A percentile compares a stretch with the other conserved stretches of the same genome.
Evolutionary conservation across 768 basidiomycete genomes (phyloP).

Genomic region (Mrakia gelida): DNA sequence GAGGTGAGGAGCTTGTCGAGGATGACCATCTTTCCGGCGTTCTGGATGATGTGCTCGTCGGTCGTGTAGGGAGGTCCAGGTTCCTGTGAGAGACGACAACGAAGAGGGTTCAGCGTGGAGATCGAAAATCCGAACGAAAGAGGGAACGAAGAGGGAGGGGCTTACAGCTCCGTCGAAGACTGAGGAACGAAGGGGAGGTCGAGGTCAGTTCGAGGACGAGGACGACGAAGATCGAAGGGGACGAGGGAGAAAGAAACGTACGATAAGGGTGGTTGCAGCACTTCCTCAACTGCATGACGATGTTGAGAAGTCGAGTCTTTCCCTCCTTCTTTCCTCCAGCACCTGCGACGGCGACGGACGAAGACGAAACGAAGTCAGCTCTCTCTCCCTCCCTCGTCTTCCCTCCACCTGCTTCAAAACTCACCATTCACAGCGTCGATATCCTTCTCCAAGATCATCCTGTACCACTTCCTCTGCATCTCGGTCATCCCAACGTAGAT

Average conservation of each 20-base stretch:
- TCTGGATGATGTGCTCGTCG: constrained; percentile 90
- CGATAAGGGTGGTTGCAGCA: constrained; percentile 48
- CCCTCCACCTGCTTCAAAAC: constrained; percentile 34
- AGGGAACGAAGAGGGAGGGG: too few relatives aligned
- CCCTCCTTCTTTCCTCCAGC: constrained; percentile 96
- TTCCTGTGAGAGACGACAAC: constrained; percentile 48
- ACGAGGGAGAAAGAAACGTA: constrained; percentile 35
- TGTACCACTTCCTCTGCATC: constrained; percentile 98
- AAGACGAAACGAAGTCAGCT: background rate
- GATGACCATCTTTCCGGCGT: constrained; percentile 95
- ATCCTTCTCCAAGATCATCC: constrained; percentile 86
- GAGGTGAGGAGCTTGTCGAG: constrained; percentile 83
- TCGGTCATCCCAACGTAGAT: constrained; percentile 95
- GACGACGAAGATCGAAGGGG: background rate
- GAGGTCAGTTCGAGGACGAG: background rate
- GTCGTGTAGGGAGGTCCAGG: constrained; percentile 98
- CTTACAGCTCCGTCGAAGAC: constrained; percentile 43
- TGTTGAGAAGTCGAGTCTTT: constrained; percentile 94
- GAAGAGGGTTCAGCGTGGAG: too few relatives aligned
- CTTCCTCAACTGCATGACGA: constrained; percentile 87
- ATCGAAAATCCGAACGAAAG: too few relatives aligned
- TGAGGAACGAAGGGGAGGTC: constrained; percentile 10
- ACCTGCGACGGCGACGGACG: constrained; percentile 48
- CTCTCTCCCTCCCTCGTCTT: background rate
- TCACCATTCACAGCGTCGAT: constrained; percentile 95